Percentiles rank a stretch among this genome's conserved stretches.
Conservation (phyloP, 2,329 filamentous ascomycete species). For the Lecanicillium sp. region DNA sequence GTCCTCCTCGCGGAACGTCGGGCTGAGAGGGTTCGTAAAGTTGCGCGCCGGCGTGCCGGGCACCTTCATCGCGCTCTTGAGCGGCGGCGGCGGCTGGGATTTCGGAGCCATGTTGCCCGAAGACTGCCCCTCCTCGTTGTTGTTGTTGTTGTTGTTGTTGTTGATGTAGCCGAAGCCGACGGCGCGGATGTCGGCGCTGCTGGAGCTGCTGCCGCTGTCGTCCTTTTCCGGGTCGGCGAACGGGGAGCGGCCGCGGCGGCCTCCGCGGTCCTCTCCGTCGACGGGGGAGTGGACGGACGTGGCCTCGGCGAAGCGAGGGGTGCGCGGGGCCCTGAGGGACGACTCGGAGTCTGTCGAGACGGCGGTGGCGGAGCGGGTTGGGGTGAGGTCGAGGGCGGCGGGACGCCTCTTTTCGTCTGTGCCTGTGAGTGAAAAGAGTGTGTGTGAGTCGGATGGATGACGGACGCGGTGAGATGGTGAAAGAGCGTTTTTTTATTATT, state of each 20-base stretch:
- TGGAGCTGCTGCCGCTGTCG: constrained; percentile 43
- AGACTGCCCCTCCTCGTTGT: no score
- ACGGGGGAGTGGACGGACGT: constrained; percentile 73
- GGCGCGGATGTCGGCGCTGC: constrained; percentile 71
- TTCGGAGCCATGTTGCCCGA: constrained; percentile 62
- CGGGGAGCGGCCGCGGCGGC: constrained; percentile 37
- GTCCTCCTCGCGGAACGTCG: constrained; percentile 86
- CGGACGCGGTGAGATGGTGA: constrained; percentile 16
- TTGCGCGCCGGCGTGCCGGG: constrained; percentile 73
- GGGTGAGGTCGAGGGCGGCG: constrained; percentile 47
- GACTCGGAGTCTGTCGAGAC: constrained; percentile 47
- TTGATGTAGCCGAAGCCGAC: constrained; percentile 90
- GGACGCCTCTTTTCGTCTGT: constrained; percentile 52
- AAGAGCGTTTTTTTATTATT: constrained; percentile 29
- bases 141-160: constrained; percentile 51
- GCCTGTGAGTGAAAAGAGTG: constrained; percentile 18
- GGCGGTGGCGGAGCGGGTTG: constrained; percentile 42
- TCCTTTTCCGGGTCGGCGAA: constrained; percentile 55
- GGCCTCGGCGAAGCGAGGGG: constrained; percentile 74
- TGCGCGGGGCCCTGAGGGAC: constrained; percentile 62
- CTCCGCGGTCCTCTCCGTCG: constrained; percentile 32
- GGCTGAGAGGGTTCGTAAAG: constrained; percentile 74
- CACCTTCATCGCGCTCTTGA: constrained; percentile 86
- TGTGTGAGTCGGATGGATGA: no score
- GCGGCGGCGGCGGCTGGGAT: constrained; percentile 62